A percentile compares a stretch with the other conserved stretches of the same genome.
Evolutionary conservation across 345 rosid species (phyloP).

Genomic region (Salix caprea): DNA sequence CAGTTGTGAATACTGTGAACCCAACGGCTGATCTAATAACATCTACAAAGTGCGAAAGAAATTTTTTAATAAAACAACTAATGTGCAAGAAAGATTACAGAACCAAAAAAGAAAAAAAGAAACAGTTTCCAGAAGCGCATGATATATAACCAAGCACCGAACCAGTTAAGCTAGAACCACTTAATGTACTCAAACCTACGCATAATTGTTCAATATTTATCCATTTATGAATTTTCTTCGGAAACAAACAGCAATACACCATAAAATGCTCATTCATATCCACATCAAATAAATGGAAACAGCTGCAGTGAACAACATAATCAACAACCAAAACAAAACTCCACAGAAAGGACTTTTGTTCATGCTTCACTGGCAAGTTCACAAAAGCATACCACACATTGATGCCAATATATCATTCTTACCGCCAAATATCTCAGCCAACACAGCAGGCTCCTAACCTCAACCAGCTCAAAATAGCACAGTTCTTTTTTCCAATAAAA

Average conservation of each 20-base stretch:
- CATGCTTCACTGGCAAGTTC: too few species aligned
- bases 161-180: too few species aligned
- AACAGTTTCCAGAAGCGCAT: too few species aligned
- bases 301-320: background rate
- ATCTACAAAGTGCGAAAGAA: slow-evolving; percentile 37
- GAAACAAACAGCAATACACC: background rate
- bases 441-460: background rate
- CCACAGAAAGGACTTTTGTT: background rate
- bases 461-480: background rate
- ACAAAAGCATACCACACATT: too few species aligned
- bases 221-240: too few species aligned
- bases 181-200: background rate
- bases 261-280: background rate
- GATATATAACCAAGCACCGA: too few species aligned
- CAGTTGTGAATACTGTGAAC: slow-evolving; percentile 48
- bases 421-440: too few species aligned
- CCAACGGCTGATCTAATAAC: slow-evolving; percentile 77
- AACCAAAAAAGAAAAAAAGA: background rate
- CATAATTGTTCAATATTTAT: background rate
- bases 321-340: background rate
- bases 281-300: background rate
- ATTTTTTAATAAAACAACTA: background rate
- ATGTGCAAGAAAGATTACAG: background rate
- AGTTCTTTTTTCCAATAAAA: too few species aligned
- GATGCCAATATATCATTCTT: too few species aligned